Conservation (phyloP, 1,139 yeast genomes). For the Sugiyamaella neomexicana region DNA sequence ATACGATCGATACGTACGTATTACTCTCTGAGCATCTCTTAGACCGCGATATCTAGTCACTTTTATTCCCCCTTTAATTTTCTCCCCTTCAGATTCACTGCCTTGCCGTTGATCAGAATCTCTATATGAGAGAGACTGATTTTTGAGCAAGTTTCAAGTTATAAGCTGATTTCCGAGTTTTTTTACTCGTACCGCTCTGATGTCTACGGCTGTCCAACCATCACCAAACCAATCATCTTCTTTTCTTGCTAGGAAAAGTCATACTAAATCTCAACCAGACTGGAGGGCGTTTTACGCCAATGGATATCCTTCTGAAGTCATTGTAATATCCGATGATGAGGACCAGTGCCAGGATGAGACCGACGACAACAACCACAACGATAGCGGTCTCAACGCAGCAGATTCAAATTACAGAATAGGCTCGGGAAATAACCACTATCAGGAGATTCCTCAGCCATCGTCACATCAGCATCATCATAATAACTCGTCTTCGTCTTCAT, state of each 20-base stretch:
- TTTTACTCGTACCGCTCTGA: neutral
- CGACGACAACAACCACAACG: neutral
- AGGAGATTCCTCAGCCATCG: slow-evolving; percentile 5
- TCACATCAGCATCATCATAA: slow-evolving; percentile 13
- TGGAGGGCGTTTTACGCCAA: slow-evolving; percentile 39
- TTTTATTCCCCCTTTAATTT: too few relatives aligned
- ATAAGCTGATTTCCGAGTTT: neutral
- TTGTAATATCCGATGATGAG: slow-evolving; percentile 39
- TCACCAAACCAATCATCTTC: slow-evolving; percentile 12
- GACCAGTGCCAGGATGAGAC: slow-evolving; percentile 25
- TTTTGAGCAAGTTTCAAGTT: neutral
- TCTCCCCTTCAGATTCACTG: too few relatives aligned
- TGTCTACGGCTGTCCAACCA: slow-evolving; percentile 21
- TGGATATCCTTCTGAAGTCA: slow-evolving; percentile 40
- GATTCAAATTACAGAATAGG: slow-evolving; percentile 1
- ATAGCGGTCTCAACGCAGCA: neutral
- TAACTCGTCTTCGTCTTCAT: slow-evolving; percentile 3
- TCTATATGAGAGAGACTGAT: too few relatives aligned
- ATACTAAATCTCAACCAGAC: slow-evolving; percentile 24
- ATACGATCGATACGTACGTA: neutral
- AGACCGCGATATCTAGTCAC: too few relatives aligned
- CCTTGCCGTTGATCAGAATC: too few relatives aligned
- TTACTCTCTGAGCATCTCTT: neutral
- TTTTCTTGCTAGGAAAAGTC: neutral
- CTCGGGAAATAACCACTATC: slow-evolving; percentile 3